Base-by-base conservation (phyloP, 2,329 filamentous ascomycete species). In the Arthrinium phaeospermum region DNA sequence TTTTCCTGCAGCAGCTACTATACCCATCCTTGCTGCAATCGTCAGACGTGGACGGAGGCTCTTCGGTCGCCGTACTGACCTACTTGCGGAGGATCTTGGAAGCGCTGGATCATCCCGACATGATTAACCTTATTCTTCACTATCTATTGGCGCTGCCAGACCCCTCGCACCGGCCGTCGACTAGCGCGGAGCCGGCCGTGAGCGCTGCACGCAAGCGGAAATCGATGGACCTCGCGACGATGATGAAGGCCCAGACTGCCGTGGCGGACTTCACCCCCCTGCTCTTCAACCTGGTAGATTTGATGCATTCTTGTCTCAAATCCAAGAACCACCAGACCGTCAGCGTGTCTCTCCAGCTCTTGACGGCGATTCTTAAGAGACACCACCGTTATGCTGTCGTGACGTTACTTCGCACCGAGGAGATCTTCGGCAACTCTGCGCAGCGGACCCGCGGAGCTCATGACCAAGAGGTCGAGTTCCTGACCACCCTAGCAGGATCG, bases 11-110 rank as follows among this genome's bases (percentile, higher is more conserved):
- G 82, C 96, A 99, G 82, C 85, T 99, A 78, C 85, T 99, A 90
- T 98, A 99, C 80, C 96, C 96, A 1, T 99, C 97, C 1, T 86
- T 99, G 45, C 88, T 99, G 19, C 96, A 99, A 82, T 99, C 96
- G 13, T 98, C 96, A 1, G 96, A 99, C 83, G 93, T 97, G 51
- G 96, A 98, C 82, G 96, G 96, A 75, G 96, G 96, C 71, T 99
- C 96, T 8, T 98, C 96, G 0, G 95, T 98, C 30, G 96, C 96
- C 4, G 96, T 99, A 16, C 87, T 98, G 74, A 98, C 95, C 1
- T 98, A 99, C 81, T 87, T 99, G 47, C 92, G 93, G 72, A 92
- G 94, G 57, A 97, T 98, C 71, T 88, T 99, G 7, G 95, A 98
- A 80, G 93, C 94, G 0, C 87, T 99, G 19, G 94, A 98, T 75